Evolutionary conservation across 805 yeast genomes (phyloP), one percentile per base, ranked within the genome.

Genomic region (Saccharomycopsis guyanensis): DNA sequence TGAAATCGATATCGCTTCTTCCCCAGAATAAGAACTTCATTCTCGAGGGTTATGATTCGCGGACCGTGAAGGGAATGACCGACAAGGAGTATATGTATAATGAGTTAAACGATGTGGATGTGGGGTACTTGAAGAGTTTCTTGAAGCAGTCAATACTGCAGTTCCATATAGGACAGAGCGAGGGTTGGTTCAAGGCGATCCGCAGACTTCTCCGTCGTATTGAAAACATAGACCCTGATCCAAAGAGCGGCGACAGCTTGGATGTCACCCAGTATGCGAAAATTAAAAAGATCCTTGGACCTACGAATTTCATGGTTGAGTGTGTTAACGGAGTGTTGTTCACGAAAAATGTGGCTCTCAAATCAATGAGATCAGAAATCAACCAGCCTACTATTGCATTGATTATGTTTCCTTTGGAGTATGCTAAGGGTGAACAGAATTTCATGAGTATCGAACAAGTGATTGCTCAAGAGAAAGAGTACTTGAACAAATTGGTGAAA

Each of bases 241-340:
- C 78, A 2, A 67, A 70, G 32, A 71, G 76, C 24, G 83, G 86
- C 3, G 91, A 83, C 51, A 80, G 82, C 2, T 71, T 88, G 50
- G 97, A 93, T 59, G 80, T 89, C 41, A 73, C 91, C n/a, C 89
- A 83, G 55, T 91, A 86, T 61, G 77, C 93, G 37, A 93, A 94
- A 58, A 71, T 93, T 38, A 94, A 93, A 59, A 72, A 87, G 49
- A 76, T 91, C 6, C 71, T 81, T 0, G 97, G 98, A 1, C 93
- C 94, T 0, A 49, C 60, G 1, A 74, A 81, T 1, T 65, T 68
- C 3, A 80, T 83, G 37, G 77, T 91, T 0, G 65, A 66, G 23
- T 72, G 76, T 25, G 61, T 91, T 3, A 80, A 83, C 57, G 99
- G 98, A 0, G 63, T 86, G 3, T 82, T 86, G 2, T 87, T 89